These are phyloP conservation scores for Linum trigynum DNA, from an alignment of 345 rosid species.

Conservation along the genomic window DNA sequence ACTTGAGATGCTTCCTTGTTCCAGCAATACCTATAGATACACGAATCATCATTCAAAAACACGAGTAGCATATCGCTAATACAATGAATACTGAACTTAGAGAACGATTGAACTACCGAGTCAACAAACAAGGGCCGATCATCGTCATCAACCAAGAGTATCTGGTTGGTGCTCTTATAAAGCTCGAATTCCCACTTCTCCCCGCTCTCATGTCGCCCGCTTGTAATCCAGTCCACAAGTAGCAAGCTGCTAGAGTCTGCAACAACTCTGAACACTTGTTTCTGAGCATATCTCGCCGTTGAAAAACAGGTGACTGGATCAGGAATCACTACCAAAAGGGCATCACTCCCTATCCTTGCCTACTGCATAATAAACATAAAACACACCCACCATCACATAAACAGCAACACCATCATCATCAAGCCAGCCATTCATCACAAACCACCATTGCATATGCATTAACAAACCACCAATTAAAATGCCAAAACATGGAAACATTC, in stretches of 20 bases:
- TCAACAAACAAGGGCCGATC: conserved; percentile 69
- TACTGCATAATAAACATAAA: conserved; percentile 33
- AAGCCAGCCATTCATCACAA: background rate
- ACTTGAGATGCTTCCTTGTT: conserved; percentile 37
- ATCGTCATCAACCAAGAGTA: conserved; percentile 33
- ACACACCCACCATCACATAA: conserved; percentile 13
- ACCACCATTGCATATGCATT: background rate
- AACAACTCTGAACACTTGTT: conserved; percentile 60
- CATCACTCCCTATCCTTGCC: conserved; percentile 63
- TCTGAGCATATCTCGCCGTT: conserved; percentile 74
- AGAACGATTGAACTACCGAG: conserved; percentile 32
- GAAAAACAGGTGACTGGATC: conserved; percentile 94
- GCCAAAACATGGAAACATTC: background rate
- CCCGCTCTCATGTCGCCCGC: conserved; percentile 84
- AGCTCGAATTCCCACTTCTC: conserved; percentile 84
- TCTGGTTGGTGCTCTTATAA: conserved; percentile 75
- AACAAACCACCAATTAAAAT: background rate
- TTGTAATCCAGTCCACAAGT: conserved; percentile 89
- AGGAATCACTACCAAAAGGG: conserved; percentile 67
- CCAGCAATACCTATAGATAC: conserved; percentile 51
- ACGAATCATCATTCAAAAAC: background rate
- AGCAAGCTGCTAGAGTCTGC: conserved; percentile 55
- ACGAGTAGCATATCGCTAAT: background rate
- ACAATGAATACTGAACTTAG: background rate
- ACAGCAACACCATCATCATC: background rate